phyloP scores from a whole-genome alignment of 306 rosid genomes.

The Lotus japonicus region DNA sequence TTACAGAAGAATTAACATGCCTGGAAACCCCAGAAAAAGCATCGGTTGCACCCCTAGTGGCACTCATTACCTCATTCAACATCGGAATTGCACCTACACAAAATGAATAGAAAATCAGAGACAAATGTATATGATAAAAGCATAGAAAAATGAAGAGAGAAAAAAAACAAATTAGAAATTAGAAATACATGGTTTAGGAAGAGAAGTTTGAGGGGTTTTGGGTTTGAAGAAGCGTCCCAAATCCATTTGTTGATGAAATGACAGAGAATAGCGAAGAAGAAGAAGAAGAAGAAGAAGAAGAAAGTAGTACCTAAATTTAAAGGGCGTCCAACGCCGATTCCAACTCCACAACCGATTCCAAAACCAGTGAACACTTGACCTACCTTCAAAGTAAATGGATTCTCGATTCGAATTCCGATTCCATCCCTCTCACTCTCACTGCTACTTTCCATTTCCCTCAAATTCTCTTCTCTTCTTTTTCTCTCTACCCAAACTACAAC shows the following conservation, averaged over 20 bases:
- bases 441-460: constrained; percentile 43
- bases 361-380: constrained; percentile 97
- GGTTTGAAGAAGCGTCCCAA: constrained; percentile 40
- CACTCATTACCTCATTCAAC: constrained; percentile 87
- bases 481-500: not conserved
- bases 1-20: constrained; percentile 72
- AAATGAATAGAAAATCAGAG: not conserved
- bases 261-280: not conserved
- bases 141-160: not conserved
- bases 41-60: constrained; percentile 92
- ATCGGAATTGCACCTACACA: constrained; percentile 73
- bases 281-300: not conserved
- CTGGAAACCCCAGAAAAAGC: constrained; percentile 86
- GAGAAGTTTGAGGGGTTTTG: constrained; percentile 14
- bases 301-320: constrained; percentile 64
- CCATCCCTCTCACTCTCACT: constrained; percentile 20
- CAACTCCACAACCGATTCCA: constrained; percentile 88
- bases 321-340: constrained; percentile 97
- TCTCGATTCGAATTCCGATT: constrained; percentile 50
- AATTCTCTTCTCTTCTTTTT: not conserved
- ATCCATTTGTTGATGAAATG: constrained; percentile 27
- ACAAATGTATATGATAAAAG: not conserved
- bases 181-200: constrained; percentile 30
- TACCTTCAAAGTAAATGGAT: constrained; percentile 87
- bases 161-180: constrained; percentile 3